These are phyloP conservation scores for Phyllosticta citriasiana DNA, from an alignment of 2,329 filamentous ascomycete genomes.

Conservation along the genomic window DNA sequence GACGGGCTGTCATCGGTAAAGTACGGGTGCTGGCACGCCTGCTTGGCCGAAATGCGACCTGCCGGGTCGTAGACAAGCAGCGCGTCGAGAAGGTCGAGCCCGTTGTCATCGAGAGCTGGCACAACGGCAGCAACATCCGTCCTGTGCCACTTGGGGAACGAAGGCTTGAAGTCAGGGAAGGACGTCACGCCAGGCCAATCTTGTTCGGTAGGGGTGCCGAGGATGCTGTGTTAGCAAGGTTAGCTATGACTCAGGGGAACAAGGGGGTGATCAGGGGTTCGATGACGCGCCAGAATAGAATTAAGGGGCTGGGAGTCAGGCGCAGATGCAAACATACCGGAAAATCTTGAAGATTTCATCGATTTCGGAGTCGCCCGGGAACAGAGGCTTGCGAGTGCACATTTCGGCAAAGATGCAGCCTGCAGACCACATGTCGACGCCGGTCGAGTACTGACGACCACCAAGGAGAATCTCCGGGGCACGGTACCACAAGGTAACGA, in stretches of 20 bases:
- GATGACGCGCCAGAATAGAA: neutral
- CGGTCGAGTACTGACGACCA: slow-evolving; percentile 84
- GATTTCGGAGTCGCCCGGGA: slow-evolving; percentile 87
- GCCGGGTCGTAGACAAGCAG: slow-evolving; percentile 84
- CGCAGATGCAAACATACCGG: slow-evolving; percentile 46
- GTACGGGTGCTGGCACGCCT: slow-evolving; percentile 75
- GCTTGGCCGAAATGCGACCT: slow-evolving; percentile 79
- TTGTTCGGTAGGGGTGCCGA: slow-evolving; percentile 74
- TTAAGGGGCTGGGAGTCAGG: neutral
- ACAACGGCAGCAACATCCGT: slow-evolving; percentile 58
- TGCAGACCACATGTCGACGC: slow-evolving; percentile 92
- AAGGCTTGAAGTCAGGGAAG: slow-evolving; percentile 86
- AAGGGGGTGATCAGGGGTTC: slow-evolving; percentile 11
- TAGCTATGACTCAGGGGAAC: slow-evolving; percentile 29
- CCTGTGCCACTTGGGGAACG: slow-evolving; percentile 83
- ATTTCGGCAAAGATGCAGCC: slow-evolving; percentile 95
- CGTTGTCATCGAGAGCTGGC: slow-evolving; percentile 60
- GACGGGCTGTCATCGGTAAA: slow-evolving; percentile 47
- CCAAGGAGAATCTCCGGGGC: slow-evolving; percentile 83
- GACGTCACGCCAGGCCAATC: slow-evolving; percentile 89
- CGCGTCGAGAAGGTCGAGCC: slow-evolving; percentile 56
- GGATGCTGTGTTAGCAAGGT: slow-evolving; percentile 30
- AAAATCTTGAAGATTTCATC: slow-evolving; percentile 95
- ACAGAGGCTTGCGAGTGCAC: slow-evolving; percentile 87
- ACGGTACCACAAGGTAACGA: slow-evolving; percentile 90